These are phyloP conservation scores for Hygrophila difformis DNA, from an alignment of 257 asterid genomes.

Conservation along the genomic window DNA sequence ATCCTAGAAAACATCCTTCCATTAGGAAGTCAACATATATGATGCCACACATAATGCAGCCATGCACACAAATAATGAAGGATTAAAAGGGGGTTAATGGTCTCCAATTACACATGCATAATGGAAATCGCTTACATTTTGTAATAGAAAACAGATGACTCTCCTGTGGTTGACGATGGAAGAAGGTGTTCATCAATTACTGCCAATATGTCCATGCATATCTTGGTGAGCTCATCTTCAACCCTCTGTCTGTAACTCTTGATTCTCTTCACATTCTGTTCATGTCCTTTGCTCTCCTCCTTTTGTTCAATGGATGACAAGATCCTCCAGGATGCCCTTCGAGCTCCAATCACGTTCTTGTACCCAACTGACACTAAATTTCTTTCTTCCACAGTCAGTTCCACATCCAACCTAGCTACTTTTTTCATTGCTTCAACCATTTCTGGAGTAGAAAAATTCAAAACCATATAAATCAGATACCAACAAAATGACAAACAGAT, in stretches of 20 bases:
- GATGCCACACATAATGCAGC: neutral
- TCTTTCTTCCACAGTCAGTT: conserved; percentile 71
- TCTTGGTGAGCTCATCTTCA: conserved; percentile 68
- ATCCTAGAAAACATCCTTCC: too few species aligned
- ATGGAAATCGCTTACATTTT: conserved; percentile 46
- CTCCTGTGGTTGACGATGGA: conserved; percentile 69
- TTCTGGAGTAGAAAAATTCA: conserved; percentile 27
- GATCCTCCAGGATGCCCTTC: conserved; percentile 80
- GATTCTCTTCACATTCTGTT: conserved; percentile 58
- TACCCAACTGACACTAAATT: conserved; percentile 40
- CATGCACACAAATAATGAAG: neutral
- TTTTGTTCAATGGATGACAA: conserved; percentile 59
- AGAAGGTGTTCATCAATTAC: conserved; percentile 69
- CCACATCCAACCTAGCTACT: conserved; percentile 62
- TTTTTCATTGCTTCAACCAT: conserved; percentile 78
- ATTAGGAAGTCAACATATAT: too few species aligned
- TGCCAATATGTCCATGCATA: conserved; percentile 60
- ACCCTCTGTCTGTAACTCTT: conserved; percentile 53
- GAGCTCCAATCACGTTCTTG: conserved; percentile 56
- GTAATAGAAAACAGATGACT: conserved; percentile 69
- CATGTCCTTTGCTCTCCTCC: conserved; percentile 72
- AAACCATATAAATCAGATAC: too few species aligned
- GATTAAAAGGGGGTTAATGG: too few species aligned
- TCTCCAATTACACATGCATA: neutral
- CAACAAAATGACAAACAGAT: too few species aligned